Evolutionary conservation across 345 rosid genomes (phyloP).

Genomic region (Acer negundo): DNA sequence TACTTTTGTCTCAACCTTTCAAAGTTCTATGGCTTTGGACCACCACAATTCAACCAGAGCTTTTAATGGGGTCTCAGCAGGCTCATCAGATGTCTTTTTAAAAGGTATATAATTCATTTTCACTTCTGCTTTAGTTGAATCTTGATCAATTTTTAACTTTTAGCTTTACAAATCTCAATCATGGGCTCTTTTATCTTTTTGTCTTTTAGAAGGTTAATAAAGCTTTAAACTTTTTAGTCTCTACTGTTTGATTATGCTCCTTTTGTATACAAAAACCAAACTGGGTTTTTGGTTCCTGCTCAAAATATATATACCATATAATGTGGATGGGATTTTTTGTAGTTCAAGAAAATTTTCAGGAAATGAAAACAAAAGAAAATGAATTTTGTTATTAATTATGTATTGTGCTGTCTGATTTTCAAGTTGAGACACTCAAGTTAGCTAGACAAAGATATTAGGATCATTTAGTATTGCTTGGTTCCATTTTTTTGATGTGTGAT

Average conservation of each 20-base stretch:
- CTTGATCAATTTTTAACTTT: slow-evolving; percentile 5
- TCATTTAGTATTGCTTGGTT: neutral
- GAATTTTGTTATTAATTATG: too few relatives aligned
- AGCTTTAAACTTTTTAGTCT: slow-evolving; percentile 18
- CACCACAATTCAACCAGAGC: slow-evolving; percentile 26
- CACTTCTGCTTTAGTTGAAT: slow-evolving; percentile 15
- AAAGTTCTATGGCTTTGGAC: slow-evolving; percentile 36
- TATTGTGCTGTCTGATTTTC: too few relatives aligned
- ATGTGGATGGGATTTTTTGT: neutral
- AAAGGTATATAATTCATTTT: slow-evolving; percentile 55
- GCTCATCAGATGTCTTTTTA: slow-evolving; percentile 49
- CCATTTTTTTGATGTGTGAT: neutral
- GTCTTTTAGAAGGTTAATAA: slow-evolving; percentile 24
- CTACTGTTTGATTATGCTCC: slow-evolving; percentile 10
- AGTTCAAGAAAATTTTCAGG: slow-evolving; percentile 1
- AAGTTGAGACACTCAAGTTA: neutral
- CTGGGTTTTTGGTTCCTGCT: neutral
- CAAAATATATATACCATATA: neutral
- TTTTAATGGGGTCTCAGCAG: slow-evolving; percentile 51
- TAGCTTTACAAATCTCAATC: slow-evolving; percentile 14
- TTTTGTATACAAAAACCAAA: slow-evolving; percentile 9
- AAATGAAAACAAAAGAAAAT: neutral
- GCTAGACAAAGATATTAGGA: neutral
- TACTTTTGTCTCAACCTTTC: slow-evolving; percentile 35
- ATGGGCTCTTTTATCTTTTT: slow-evolving; percentile 16